Evolutionary conservation across 495 filamentous ascomycete species (phyloP), one percentile per base, ranked within the genome.

Genomic region (Glutinoglossum americanum): DNA sequence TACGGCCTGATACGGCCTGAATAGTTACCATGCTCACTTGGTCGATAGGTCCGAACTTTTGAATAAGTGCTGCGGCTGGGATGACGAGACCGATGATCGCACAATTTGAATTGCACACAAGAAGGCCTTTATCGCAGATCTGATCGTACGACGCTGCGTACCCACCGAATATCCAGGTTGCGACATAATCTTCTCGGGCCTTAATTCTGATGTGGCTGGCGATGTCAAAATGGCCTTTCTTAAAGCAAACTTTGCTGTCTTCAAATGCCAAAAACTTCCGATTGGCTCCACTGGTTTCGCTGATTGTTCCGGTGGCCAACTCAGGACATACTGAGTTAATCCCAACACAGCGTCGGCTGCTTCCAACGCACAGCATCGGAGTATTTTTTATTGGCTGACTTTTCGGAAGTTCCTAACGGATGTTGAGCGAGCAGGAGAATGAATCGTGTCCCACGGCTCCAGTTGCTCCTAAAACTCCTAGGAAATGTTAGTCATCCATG

Each of bases 251-350:
- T 75, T 89, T 30, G 78, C 80, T 61, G 84, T 90, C 62, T 92
- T 90, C 84, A 58, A 93, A 92, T 64, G 84, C 87, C 7, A 92
- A 92, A 73, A 90, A 90, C 76, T 83, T 87, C 74, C 83, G 87
- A 64, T 80, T 81, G 65, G 79, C 88, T 67, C 84, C 86, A n/a
- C 72, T 84, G 37, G 84, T 87, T n/a, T 87, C 87, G 4, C 76
- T 93, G 60, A 79, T 93, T 55, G 85, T 93, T 35, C 87, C 87
- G 1, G 88, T 83, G 19, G 85, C 89, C 60, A 93, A 92, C 71
- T 76, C 85, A 15, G 72, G 69, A 64, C 89, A 92, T 49, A 85
- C 74, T 74, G 5, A 87, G 76, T 64, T 88, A 56, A 87, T 93
- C 64, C 83, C 82, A 15, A 71, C 81, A 76, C 87, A 93, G 59